These are phyloP conservation scores for Beauveria varroae DNA, from an alignment of 2,329 filamentous ascomycete genomes.

Conservation along the genomic window DNA sequence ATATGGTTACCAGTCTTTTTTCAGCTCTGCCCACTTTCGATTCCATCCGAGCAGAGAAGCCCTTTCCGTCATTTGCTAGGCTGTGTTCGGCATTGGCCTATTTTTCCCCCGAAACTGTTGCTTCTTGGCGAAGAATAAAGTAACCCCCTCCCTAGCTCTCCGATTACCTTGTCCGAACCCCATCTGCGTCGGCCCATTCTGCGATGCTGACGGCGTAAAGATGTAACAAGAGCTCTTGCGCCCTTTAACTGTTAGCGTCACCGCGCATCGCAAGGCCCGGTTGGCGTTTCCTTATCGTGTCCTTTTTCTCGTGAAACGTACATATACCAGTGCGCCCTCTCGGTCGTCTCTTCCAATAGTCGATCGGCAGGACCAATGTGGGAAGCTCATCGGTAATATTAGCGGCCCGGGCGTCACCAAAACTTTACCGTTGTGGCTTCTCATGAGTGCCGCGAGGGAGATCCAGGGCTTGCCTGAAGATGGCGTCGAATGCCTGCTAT, in stretches of 20 bases:
- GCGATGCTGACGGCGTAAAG: not conserved
- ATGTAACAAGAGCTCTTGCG: not conserved
- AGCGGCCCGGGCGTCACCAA: not conserved
- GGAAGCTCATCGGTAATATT: not conserved
- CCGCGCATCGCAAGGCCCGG: not conserved
- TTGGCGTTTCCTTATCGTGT: not conserved
- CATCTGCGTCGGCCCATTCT: not conserved
- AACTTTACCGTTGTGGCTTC: not conserved
- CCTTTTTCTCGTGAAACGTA: not conserved
- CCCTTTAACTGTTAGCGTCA: not conserved
- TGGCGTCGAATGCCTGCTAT: not conserved
- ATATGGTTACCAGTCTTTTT: not conserved
- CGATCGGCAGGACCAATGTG: not conserved
- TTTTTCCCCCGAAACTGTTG: no score
- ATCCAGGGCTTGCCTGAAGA: not conserved
- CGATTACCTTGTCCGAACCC: not conserved
- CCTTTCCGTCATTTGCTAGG: not conserved
- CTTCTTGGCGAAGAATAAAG: no score
- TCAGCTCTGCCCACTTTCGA: slow-evolving; percentile 1
- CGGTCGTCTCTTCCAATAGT: not conserved
- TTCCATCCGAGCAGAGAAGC: not conserved
- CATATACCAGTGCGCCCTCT: not conserved
- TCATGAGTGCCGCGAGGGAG: not conserved
- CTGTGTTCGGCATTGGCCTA: not conserved
- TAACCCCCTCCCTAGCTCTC: no score